A percentile compares a stretch with the other conserved stretches of the same genome.
phyloP scores from a whole-genome alignment of 306 rosid genomes.

The Cicer arietinum region DNA sequence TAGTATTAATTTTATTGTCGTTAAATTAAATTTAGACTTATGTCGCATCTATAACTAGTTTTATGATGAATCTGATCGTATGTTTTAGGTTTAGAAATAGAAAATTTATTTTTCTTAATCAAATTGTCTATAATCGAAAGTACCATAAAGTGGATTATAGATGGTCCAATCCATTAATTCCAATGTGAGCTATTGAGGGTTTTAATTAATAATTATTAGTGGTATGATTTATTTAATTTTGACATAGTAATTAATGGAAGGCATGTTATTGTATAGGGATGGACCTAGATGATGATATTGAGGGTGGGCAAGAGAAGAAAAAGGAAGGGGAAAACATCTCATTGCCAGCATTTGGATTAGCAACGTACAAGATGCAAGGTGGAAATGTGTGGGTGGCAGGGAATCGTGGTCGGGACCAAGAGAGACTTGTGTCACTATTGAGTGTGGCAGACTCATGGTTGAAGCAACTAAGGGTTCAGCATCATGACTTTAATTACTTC shows the following conservation, averaged over 20 bases:
- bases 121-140: too few relatives aligned
- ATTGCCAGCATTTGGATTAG: conserved; percentile 85
- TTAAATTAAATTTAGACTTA: too few relatives aligned
- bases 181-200: neutral
- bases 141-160: too few relatives aligned
- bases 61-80: too few relatives aligned
- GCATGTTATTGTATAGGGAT: conserved; percentile 50
- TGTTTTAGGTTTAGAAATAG: too few relatives aligned
- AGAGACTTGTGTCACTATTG: conserved; percentile 64
- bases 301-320: conserved; percentile 56
- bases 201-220: neutral
- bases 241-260: neutral
- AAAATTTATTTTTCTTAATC: too few relatives aligned
- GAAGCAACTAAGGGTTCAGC: conserved; percentile 95
- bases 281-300: conserved; percentile 72
- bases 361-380: conserved; percentile 93
- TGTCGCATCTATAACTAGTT: too few relatives aligned
- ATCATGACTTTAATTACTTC: conserved; percentile 94
- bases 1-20: too few relatives aligned
- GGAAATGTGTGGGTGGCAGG: conserved; percentile 81
- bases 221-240: neutral
- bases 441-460: conserved; percentile 98
- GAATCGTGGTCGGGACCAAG: conserved; percentile 84
- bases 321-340: conserved; percentile 70
- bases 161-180: too few relatives aligned